These are phyloP conservation scores for Earliella scabrosa DNA, from an alignment of 1,284 basidiomycete genomes.

Conservation along the genomic window DNA sequence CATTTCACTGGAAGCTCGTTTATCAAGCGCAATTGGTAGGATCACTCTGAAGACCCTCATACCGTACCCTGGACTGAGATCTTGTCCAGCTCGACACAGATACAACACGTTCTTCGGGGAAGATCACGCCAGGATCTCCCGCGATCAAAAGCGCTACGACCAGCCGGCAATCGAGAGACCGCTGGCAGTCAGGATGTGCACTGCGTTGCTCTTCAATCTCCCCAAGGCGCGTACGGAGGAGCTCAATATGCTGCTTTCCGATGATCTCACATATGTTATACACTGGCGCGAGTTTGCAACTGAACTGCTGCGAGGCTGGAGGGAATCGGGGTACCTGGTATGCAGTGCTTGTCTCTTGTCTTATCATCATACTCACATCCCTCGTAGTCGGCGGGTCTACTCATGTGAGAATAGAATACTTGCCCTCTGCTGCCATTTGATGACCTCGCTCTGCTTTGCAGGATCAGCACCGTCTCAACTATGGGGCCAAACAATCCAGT, in stretches of 20 bases:
- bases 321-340: slow-evolving; percentile 20
- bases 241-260: slow-evolving; percentile 26
- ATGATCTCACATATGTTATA: slow-evolving; percentile 28
- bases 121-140: slow-evolving; percentile 29
- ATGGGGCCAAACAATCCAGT: slow-evolving; percentile 9
- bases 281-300: slow-evolving; percentile 32
- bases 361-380: too few relatives aligned
- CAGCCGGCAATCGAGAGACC: neutral
- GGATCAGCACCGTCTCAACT: neutral
- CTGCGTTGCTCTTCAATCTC: slow-evolving; percentile 25
- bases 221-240: slow-evolving; percentile 16
- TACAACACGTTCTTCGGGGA: slow-evolving; percentile 33
- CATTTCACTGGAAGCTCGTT: too few relatives aligned
- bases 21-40: slow-evolving; percentile 26
- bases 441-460: neutral
- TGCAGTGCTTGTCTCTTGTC: too few relatives aligned
- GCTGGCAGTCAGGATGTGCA: slow-evolving; percentile 10
- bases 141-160: slow-evolving; percentile 26
- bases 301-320: slow-evolving; percentile 20
- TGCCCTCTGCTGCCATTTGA: too few relatives aligned
- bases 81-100: slow-evolving; percentile 22
- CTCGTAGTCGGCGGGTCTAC: slow-evolving; percentile 11
- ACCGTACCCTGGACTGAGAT: too few relatives aligned
- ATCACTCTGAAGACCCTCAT: too few relatives aligned
- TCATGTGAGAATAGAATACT: slow-evolving; percentile 7